A percentile compares a stretch with the other conserved stretches of the same genome.
phyloP scores from a whole-genome alignment of 768 basidiomycete species.

The Russula vinacea region DNA sequence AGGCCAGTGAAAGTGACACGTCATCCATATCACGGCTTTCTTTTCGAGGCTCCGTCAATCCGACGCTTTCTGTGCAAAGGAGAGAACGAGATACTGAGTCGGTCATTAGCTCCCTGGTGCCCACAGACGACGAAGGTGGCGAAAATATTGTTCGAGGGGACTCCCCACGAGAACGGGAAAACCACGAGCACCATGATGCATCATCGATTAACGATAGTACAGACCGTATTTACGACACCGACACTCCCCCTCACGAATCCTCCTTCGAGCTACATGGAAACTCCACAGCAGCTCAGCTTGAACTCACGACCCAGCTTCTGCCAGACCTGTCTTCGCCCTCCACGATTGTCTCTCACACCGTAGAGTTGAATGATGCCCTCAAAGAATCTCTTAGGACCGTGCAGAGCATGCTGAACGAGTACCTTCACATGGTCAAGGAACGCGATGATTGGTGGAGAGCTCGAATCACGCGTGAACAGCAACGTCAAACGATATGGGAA shows the following conservation, averaged over 20 bases:
- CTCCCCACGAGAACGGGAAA: not conserved
- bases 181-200: conserved; percentile 40
- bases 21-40: conserved; percentile 31
- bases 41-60: conserved; percentile 13
- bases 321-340: conserved; percentile 42
- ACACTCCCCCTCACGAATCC: conserved; percentile 53
- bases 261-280: conserved; percentile 68
- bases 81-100: conserved; percentile 27
- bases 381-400: conserved; percentile 57
- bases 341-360: conserved; percentile 33
- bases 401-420: conserved; percentile 60
- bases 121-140: conserved; percentile 32
- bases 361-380: conserved; percentile 49
- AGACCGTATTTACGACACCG: conserved; percentile 32
- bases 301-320: conserved; percentile 67
- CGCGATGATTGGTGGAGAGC: conserved; percentile 79
- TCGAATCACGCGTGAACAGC: conserved; percentile 60
- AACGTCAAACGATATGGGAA: conserved; percentile 77
- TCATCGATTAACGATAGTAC: conserved; percentile 45
- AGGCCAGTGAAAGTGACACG: conserved; percentile 45
- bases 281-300: conserved; percentile 69
- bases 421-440: conserved; percentile 63
- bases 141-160: conserved; percentile 4
- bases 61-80: conserved; percentile 19
- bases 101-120: conserved; percentile 31